Percentiles rank a stretch among this genome's conserved stretches.
These are phyloP conservation scores for Beauveria rudraprayagi DNA, from an alignment of 2,329 filamentous ascomycete genomes.

Conservation along the genomic window DNA sequence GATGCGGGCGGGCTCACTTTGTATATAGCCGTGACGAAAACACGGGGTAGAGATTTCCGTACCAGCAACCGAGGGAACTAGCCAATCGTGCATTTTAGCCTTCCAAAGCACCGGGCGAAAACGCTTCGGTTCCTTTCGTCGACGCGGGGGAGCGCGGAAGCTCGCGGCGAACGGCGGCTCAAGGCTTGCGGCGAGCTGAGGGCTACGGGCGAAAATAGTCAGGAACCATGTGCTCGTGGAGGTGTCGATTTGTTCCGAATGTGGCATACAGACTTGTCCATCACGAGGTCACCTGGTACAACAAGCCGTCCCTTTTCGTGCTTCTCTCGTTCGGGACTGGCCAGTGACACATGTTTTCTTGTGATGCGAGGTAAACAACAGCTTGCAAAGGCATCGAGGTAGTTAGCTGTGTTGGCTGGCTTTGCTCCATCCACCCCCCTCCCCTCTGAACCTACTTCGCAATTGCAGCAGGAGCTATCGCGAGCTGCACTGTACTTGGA, in stretches of 20 bases:
- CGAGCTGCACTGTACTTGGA: background rate
- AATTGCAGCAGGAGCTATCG: background rate
- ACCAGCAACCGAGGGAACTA: slow-evolving; percentile 10
- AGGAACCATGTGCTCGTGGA: slow-evolving; percentile 8
- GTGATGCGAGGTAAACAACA: background rate
- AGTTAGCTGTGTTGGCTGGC: background rate
- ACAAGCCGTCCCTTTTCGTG: background rate
- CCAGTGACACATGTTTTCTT: slow-evolving; percentile 10
- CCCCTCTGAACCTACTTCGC: background rate
- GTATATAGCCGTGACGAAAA: slow-evolving; percentile 8
- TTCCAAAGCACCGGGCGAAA: slow-evolving; percentile 2
- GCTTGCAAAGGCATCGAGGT: background rate
- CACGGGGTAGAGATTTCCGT: slow-evolving; percentile 9
- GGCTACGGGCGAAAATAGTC: slow-evolving; percentile 9
- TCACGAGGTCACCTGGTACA: slow-evolving; percentile 5
- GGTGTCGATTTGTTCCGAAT: slow-evolving; percentile 6
- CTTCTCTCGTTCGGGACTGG: background rate
- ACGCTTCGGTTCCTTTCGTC: slow-evolving; percentile 1
- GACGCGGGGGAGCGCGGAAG: slow-evolving; percentile 7
- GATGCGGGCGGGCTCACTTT: background rate
- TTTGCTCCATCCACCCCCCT: slow-evolving; percentile 1
- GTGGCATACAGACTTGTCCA: background rate
- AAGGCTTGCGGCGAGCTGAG: slow-evolving; percentile 1
- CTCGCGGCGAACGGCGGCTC: slow-evolving; percentile 11
- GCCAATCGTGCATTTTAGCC: background rate